Evolutionary conservation across 2,329 filamentous ascomycete genomes (phyloP), one percentile per base, ranked within the genome.

Genomic region (Cercospora sp.): DNA sequence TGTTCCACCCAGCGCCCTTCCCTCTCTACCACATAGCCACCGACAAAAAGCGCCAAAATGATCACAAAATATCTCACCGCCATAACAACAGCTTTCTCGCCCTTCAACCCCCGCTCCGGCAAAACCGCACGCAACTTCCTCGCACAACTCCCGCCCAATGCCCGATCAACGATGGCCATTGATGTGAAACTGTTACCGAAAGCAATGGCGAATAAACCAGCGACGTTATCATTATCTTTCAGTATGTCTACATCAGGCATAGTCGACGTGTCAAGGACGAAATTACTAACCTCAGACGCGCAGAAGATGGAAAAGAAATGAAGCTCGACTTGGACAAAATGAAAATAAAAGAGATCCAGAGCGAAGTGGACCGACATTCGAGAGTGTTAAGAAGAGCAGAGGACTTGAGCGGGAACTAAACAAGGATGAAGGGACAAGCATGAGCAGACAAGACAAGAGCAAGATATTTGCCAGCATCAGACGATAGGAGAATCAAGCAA

Each of bases 241-340:
- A 97, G 92, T 96, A 85, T 66, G 85, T 70, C 21, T 18, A 10
- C 30, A 32, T 32, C 30, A 32, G 30, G 30, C 30, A 32, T 32
- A 32, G 30, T 32, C 30, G 30, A 32, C 30, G 3, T 32, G 30
- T 32, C 30, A 32, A 32, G 30, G 30, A 32, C 30, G 30, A 32
- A 9, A 32, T 12, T 34, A 12, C 32, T 34, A 12, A 34, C 32
- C 32, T 26, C 12, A 30, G n/a, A 30, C 5, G 37, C 55, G 65
- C 78, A 96, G 92, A 97, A 85, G 95, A 97, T 78, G 95, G 95
- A 75, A 97, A 94, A 82, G 90, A 96, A 76, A 88, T 98, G 83
- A 88, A 88, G 37, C 86, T 98, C 45, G 89, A 97, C 78, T 86
- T 92, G 73, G 89, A 92, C 74, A 91, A 90, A 80, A 85, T 94